Evolutionary conservation across 345 rosid genomes (phyloP).

Genomic region (Boechera retrofracta): DNA sequence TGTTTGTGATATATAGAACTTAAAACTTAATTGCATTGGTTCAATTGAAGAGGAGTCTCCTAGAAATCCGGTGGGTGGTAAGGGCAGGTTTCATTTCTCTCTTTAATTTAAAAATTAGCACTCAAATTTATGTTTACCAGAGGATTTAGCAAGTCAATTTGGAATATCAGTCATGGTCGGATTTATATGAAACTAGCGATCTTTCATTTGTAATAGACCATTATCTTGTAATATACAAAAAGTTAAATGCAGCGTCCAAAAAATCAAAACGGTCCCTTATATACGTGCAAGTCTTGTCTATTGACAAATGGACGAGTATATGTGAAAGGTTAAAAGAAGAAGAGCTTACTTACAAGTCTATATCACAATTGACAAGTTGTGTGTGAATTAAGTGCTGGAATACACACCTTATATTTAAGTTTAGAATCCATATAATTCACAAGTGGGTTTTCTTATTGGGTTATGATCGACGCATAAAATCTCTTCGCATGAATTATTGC

Average conservation of each 20-base stretch:
- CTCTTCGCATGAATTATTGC: slow-evolving; percentile 24
- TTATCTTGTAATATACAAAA: not conserved
- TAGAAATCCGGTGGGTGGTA: no score
- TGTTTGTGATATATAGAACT: no score
- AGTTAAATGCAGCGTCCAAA: not conserved
- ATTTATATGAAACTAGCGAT: not conserved
- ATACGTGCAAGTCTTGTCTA: slow-evolving; percentile 17
- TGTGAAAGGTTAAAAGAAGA: not conserved
- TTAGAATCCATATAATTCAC: slow-evolving; percentile 1
- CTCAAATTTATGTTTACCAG: no score
- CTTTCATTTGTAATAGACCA: not conserved
- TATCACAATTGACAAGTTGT: slow-evolving; percentile 19
- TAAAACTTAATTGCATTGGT: no score
- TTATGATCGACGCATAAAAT: slow-evolving; percentile 10
- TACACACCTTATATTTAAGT: not conserved
- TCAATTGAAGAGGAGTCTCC: no score
- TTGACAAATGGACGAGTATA: slow-evolving; percentile 1
- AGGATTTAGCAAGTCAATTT: no score
- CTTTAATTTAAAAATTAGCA: no score
- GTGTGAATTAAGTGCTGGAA: slow-evolving; percentile 8
- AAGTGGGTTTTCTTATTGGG: slow-evolving; percentile 21
- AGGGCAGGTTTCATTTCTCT: no score
- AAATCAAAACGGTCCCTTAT: not conserved
- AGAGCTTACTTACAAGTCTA: slow-evolving; percentile 14
- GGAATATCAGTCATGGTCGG: not conserved